Base-by-base conservation (phyloP, 306 rosid genomes). In the Citrullus mucosospermus region DNA sequence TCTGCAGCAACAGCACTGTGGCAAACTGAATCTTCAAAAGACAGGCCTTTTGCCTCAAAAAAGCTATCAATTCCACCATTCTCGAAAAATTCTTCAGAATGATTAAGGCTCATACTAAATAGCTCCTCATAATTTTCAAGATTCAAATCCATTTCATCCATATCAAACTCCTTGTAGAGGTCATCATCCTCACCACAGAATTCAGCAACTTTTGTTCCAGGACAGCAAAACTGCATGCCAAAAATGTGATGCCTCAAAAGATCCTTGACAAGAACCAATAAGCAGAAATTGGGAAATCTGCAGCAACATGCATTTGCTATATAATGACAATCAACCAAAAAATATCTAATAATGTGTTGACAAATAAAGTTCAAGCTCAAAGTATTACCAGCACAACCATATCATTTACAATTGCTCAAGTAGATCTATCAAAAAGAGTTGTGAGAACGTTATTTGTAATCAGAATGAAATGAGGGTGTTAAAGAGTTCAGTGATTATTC, bases 71-170 rank as follows among this genome's bases (percentile, higher is more conserved):
- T 88, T 58, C 99, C 94, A 65, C 97, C 96, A 41, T 96, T 91
- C 88, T 91, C 93, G 51, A 93, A 89, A 83, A 93, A 90, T 76
- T 89, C 97, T 80, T 92, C 97, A 41, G 97, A 88, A 78, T 91
- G 90, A 83, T 83, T 89, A 46, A 92, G 87, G 76, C 93, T 83
- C 82, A 88, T 60, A 56, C 96, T 89, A 81, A 96, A 96, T 73
- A 96, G 85, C 80, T 96, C 99, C 11, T 90, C 91, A 38, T 96
- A 96, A 89, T 93, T 93, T 82, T 92, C 99, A 78, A 96, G 92
- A 84, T 84, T 85, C 79, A 93, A 85, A 86, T 93, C 96, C 85
- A 96, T 85, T 85, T 91, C 98, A 72, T 93, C 98, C 93, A 92
- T 89, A 80, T 88, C 83, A 55, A 96, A 86, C 84, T 90, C 96